Evolutionary conservation across 805 yeast genomes (phyloP), one percentile per base, ranked within the genome.

Genomic region (Candida tammaniensis): DNA sequence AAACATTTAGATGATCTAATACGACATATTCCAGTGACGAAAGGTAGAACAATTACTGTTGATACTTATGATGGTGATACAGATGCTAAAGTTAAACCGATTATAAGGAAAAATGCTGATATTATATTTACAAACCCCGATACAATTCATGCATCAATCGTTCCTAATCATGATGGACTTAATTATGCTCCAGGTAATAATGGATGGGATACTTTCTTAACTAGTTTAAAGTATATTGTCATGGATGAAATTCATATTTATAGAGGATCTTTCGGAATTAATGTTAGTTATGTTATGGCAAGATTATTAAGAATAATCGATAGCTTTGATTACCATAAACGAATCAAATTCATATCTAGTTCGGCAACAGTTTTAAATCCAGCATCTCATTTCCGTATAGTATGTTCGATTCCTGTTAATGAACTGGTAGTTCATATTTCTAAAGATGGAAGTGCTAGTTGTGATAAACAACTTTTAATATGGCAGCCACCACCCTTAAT

Each of bases 31-130:
- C 76, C 78, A 0, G 21, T 40, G 1, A 58, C 59, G 9, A 45
- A 68, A 2, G 49, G 56, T 3, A 36, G 68, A 11, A 64, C 65
- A 12, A 61, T 80, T 1, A 55, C 72, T 1, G 84, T 81, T 2
- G 91, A 82, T 31, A 86, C 97, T 0, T 89, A 78, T 52, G 99
- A 93, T 59, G 99, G 98, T 7, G 99, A 93, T 56, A 91, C 98
- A 0, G 84, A 82, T 2, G 52, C 64, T 22, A 65, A 64, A 2
- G 64, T 65, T 14, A 67, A 97, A 18, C 56, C 57, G 0, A 47
- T 49, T 14, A 74, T 89, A 13, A 68, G 88, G 36, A 64, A 70
- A 16, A 65, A 68, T 30, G 87, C 95, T 0, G 79, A 82, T 35
- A 82, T 93, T 4, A 79, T 93, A 8, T 87, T 93, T 55, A 86